Base-by-base conservation (phyloP, 169 alveolate genomes). In the Babesia caballi region DNA sequence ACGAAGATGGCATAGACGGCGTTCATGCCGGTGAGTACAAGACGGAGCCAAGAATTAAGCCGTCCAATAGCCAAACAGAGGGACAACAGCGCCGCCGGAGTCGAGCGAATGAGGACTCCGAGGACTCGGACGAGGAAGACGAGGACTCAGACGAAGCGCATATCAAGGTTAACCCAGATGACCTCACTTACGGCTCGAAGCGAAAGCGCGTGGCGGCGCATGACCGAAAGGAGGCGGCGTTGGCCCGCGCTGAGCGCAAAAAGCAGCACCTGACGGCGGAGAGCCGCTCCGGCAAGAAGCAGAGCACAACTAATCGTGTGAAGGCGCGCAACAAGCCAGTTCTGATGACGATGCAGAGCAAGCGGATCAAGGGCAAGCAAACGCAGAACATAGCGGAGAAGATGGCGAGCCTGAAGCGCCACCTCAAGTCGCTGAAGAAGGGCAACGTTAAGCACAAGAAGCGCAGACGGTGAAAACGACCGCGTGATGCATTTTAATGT, bases 321-420 rank as follows among this genome's bases (percentile, higher is more conserved):
- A 74, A 87, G 67, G 74, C 85, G 5, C 69, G 93, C 36, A 87
- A 85, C 67, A 87, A 87, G 44, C 93, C 93, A n/a, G 73, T 82
- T 25, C 74, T 87, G 85, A 87, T 87, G 93, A 67, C 91, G 0
- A 21, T 87, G 42, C 84, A 81, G 35, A 81, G 88, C 67, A 81
- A 27, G 28, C 50, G 84, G 3, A 28, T 81, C 0, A 51, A 54
- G 56, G 50, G 56, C 30, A 81, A 81, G 46, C 65, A 38, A 44
- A 57, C 51, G 14, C 32, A 35, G 42, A 71, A 50, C 53, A 23
- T 69, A 25, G 69, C 72, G 12, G 80, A 81, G 63, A 66, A 81
- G 46, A 46, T 63, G 38, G 70, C 47, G 23, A 23, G 46, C 2
- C 54, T 81, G 28, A 81, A 81, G 67, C 59, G 66, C n/a, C 84